Conservation (phyloP, 1,139 yeast genomes). For the Yamadazyma kanchanaburiensis region DNA sequence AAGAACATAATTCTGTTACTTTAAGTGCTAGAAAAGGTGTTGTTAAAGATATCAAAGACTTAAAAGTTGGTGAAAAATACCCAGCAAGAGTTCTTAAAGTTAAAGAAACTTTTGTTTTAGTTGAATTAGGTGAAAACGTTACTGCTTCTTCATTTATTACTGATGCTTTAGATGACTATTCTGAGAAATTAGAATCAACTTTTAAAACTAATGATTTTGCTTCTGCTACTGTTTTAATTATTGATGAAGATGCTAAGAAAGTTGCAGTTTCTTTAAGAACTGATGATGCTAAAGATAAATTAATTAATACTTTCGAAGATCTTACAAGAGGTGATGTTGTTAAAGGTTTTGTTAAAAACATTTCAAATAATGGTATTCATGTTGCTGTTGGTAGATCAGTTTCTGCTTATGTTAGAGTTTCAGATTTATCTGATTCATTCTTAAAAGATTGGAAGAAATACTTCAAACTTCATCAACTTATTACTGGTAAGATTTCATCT, state of each 20-base stretch:
- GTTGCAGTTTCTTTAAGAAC: conserved; percentile 64
- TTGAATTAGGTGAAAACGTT: conserved; percentile 61
- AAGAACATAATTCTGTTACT: conserved; percentile 47
- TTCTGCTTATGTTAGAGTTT: conserved; percentile 76
- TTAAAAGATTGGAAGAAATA: conserved; percentile 85
- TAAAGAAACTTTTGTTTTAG: conserved; percentile 59
- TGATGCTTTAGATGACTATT: conserved; percentile 75
- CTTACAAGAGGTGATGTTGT: conserved; percentile 68
- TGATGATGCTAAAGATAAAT: conserved; percentile 49
- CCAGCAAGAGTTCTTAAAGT: conserved; percentile 68
- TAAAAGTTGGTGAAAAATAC: conserved; percentile 54
- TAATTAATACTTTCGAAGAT: conserved; percentile 50
- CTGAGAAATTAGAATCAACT: conserved; percentile 48
- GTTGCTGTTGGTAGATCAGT: conserved; percentile 71
- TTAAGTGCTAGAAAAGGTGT: conserved; percentile 49
- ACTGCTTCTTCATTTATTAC: conserved; percentile 69
- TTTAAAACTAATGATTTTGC: conserved; percentile 58
- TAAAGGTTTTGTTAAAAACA: conserved; percentile 73
- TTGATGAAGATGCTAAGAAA: conserved; percentile 56
- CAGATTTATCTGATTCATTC: conserved; percentile 77
- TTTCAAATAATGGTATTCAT: conserved; percentile 76
- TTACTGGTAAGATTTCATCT: conserved; percentile 69
- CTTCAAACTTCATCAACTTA: conserved; percentile 67
- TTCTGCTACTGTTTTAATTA: conserved; percentile 55
- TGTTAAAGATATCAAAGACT: conserved; percentile 45